Evolutionary conservation across 345 rosid genomes (phyloP).

Genomic region (Sisymbrium irio): DNA sequence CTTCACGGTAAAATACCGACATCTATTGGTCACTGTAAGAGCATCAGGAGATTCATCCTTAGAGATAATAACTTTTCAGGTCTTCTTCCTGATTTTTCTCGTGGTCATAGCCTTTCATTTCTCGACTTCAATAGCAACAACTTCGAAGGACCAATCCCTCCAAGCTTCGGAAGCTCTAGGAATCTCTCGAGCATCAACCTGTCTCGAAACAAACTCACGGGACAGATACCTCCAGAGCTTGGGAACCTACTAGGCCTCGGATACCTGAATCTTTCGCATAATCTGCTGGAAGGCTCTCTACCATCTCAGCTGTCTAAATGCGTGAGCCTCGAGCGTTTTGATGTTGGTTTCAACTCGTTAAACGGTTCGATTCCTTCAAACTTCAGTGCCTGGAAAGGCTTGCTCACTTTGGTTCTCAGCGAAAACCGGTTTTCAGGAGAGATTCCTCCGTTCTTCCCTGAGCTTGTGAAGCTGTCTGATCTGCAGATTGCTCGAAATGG

Average conservation of each 20-base stretch:
- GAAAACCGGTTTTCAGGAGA: slow-evolving; percentile 62
- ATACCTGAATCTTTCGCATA: slow-evolving; percentile 51
- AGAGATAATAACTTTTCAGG: slow-evolving; percentile 51
- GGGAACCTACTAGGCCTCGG: slow-evolving; percentile 50
- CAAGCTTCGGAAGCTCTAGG: slow-evolving; percentile 49
- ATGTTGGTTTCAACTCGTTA: slow-evolving; percentile 60
- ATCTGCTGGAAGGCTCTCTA: slow-evolving; percentile 56
- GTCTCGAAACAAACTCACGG: slow-evolving; percentile 60
- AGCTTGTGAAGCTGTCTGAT: slow-evolving; percentile 44
- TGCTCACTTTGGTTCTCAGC: slow-evolving; percentile 53
- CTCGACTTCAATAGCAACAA: slow-evolving; percentile 59
- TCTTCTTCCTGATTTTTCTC: slow-evolving; percentile 55
- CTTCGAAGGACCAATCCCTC: slow-evolving; percentile 58
- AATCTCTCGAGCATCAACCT: slow-evolving; percentile 50
- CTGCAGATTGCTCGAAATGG: slow-evolving; percentile 61
- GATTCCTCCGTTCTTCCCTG: slow-evolving; percentile 55
- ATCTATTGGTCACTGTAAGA: slow-evolving; percentile 50
- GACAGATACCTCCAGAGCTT: slow-evolving; percentile 54
- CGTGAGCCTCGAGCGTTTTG: slow-evolving; percentile 41
- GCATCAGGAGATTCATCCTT: slow-evolving; percentile 66
- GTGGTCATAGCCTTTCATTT: slow-evolving; percentile 40
- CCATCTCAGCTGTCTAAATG: slow-evolving; percentile 62
- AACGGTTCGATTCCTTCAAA: slow-evolving; percentile 54
- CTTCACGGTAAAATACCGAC: slow-evolving; percentile 61
- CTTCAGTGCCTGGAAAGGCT: slow-evolving; percentile 47